These are phyloP conservation scores for Neofusicoccum parvum DNA, from an alignment of 2,329 filamentous ascomycete genomes.

Conservation along the genomic window DNA sequence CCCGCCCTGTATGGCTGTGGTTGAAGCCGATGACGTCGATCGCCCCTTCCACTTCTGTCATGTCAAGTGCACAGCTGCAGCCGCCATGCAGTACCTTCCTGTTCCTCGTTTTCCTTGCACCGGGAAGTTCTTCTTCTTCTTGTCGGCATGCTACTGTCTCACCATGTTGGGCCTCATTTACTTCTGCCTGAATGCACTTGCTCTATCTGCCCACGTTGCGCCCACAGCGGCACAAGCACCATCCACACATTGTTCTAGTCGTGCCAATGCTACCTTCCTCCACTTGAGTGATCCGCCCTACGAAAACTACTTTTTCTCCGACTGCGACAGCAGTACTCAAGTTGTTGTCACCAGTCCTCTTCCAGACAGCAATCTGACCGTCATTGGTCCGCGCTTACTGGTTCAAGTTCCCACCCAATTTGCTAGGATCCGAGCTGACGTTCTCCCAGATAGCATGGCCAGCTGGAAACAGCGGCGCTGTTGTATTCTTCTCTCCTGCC, in stretches of 20 bases:
- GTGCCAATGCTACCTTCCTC: constrained; percentile 37
- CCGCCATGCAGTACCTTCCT: neutral
- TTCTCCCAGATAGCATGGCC: constrained; percentile 57
- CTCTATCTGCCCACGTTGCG: neutral
- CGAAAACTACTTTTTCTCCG: constrained; percentile 67
- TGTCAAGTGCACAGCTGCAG: neutral
- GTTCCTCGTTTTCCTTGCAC: neutral
- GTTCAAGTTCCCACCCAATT: constrained; percentile 28
- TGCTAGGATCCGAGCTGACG: constrained; percentile 9
- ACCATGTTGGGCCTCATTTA: neutral
- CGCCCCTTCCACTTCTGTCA: neutral
- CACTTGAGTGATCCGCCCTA: constrained; percentile 61
- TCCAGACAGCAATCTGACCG: constrained; percentile 54
- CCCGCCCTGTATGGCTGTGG: neutral
- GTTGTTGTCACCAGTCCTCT: constrained; percentile 63
- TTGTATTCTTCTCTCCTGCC: constrained; percentile 58
- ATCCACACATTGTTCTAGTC: constrained; percentile 25
- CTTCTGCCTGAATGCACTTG: neutral
- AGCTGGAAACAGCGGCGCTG: constrained; percentile 64
- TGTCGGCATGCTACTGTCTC: neutral
- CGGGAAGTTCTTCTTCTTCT: neutral
- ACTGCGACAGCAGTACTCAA: constrained; percentile 62
- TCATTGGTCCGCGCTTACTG: constrained; percentile 61
- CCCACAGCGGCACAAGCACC: neutral
- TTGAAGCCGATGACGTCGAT: neutral